Percentiles rank a stretch among this genome's conserved stretches.
Conservation (phyloP, 148 eudicot species). For the Tetragonia tetragonoides region DNA sequence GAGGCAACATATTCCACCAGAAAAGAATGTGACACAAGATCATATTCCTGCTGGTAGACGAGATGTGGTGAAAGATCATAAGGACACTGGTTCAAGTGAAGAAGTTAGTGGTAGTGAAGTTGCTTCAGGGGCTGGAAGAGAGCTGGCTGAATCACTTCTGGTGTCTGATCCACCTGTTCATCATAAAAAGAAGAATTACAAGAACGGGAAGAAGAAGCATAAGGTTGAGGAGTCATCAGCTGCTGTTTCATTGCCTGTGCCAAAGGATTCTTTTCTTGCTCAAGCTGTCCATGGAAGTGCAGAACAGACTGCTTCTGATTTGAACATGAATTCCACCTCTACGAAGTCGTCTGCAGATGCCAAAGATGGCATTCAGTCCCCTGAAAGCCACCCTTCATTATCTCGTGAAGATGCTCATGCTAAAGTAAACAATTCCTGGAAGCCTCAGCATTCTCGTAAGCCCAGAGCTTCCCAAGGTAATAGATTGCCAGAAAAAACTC, state of each 20-base stretch:
- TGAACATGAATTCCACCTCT: conserved; percentile 32
- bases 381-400: conserved; percentile 40
- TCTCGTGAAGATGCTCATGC: conserved; percentile 45
- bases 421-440: conserved; percentile 49
- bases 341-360: conserved; percentile 28
- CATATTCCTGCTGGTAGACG: conserved; percentile 20
- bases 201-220: conserved; percentile 58
- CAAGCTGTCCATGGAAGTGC: conserved; percentile 32
- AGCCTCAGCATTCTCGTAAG: conserved; percentile 62
- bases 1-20: conserved; percentile 43
- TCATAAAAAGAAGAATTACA: conserved; percentile 49
- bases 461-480: conserved; percentile 59
- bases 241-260: conserved; percentile 28
- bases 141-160: conserved; percentile 23
- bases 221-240: conserved; percentile 46
- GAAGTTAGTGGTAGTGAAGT: conserved; percentile 24
- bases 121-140: conserved; percentile 24
- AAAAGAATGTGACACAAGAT: conserved; percentile 37
- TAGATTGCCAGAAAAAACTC: conserved; percentile 47
- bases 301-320: conserved; percentile 31
- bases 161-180: conserved; percentile 40
- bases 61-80: conserved; percentile 14
- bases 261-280: conserved; percentile 35
- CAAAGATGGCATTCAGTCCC: conserved; percentile 31
- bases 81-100: conserved; percentile 6